Base-by-base conservation (phyloP, 106 monocot genomes). In the Narthecium ossifragum region DNA sequence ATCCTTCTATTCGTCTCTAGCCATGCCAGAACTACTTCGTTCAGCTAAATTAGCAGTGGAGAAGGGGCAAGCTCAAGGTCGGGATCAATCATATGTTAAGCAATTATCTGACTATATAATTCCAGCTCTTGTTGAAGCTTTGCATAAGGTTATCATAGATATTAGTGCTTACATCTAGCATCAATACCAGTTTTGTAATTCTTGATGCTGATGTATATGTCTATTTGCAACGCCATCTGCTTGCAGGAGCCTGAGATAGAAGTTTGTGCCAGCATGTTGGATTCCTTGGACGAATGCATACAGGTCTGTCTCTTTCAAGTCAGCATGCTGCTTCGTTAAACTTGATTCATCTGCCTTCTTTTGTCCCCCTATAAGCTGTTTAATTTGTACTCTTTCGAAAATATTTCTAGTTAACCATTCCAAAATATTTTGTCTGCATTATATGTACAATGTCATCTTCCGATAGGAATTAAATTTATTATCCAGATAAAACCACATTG, bases 1-100 rank as follows among this genome's bases (percentile, higher is more conserved):
- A 21, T 46, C 51, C n/a, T 53, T 37, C 2, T 34, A 36, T 26
- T 24, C 63, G 21, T 25, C n/a, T 61, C 6, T 51, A 94, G 94
- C 85, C 13, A 90, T 94, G 94, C 94, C 94, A n/a, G 94, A 94
- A 56, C 78, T 94, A 40, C 70, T 94, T n/a, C 80, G 70, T 27
- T 89, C 89, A 32, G 94, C 94, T 46, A 90, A 89, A 41, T 67
- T 90, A 51, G 94, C 94, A 45, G 70, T 94, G 40, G 94, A 90
- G 59, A 90, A 90, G 67, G 86, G 89, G 26, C 80, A 70, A 29
- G 85, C 89, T 71, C 74, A 75, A 61, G 94, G 94, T 50, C 88
- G 80, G 34, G 80, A 94, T 80, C 75, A 83, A 59, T 76, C 89
- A 47, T 90, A 94, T 77, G 71, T 94, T n/a, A 94, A 94, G 65